These are phyloP conservation scores for Yamadazyma philogaea DNA, from an alignment of 805 yeast genomes.

Conservation along the genomic window DNA sequence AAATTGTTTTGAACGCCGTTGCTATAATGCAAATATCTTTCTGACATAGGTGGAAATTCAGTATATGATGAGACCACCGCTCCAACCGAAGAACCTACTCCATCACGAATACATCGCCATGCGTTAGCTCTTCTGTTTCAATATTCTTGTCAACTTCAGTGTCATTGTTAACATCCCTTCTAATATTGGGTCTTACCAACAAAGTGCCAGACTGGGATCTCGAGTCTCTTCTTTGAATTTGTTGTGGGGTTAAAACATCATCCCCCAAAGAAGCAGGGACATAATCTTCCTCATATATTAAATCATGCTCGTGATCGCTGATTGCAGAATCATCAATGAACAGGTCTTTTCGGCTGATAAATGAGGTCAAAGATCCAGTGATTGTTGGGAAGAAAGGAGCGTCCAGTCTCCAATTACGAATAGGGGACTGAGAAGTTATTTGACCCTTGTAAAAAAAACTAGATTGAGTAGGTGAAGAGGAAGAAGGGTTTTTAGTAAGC, in stretches of 20 bases:
- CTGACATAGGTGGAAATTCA: no score
- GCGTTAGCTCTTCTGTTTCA: not conserved
- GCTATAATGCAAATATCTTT: not conserved
- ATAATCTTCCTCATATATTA: conserved; percentile 63
- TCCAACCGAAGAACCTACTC: conserved; percentile 20
- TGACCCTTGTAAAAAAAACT: conserved; percentile 11
- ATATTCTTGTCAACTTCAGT: conserved; percentile 4
- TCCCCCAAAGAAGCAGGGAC: conserved; percentile 83
- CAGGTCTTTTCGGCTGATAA: conserved; percentile 9
- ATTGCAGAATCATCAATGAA: conserved; percentile 10
- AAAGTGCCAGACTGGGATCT: conserved; percentile 49
- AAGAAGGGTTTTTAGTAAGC: conserved; percentile 5
- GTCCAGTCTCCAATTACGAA: not conserved
- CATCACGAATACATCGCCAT: conserved; percentile 40
- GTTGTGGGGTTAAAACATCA: conserved; percentile 72
- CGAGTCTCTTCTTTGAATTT: conserved; percentile 64
- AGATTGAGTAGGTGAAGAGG: conserved; percentile 10
- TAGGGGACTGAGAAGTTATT: conserved; percentile 9
- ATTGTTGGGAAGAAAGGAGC: conserved; percentile 11
- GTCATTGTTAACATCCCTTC: conserved; percentile 1
- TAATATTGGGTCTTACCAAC: conserved; percentile 30
- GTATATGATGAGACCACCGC: no score
- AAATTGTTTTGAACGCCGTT: not conserved
- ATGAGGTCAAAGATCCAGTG: conserved; percentile 15
- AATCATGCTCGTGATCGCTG: conserved; percentile 30